A percentile compares a stretch with the other conserved stretches of the same genome.
These are phyloP conservation scores for Acacia concinna DNA, from an alignment of 331 rosid species.

Conservation along the genomic window DNA sequence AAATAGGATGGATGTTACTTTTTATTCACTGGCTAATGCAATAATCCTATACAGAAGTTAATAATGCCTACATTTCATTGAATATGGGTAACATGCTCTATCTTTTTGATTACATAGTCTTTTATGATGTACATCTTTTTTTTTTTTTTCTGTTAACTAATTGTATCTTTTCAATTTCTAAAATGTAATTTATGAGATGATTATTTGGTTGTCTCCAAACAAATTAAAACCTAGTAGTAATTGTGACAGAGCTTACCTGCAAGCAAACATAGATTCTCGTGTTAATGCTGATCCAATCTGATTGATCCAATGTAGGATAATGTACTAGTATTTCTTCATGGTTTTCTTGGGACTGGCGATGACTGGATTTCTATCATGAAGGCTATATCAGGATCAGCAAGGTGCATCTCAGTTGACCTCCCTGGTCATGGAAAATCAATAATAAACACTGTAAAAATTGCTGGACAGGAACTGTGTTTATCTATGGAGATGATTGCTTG, in stretches of 20 bases:
- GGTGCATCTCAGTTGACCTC: constrained; percentile 89
- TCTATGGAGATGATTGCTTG: constrained; percentile 66
- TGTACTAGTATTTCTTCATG: constrained; percentile 78
- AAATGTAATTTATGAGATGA: not conserved
- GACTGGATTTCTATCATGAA: constrained; percentile 90
- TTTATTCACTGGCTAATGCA: not conserved
- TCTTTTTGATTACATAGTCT: not conserved
- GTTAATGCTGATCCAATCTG: constrained; percentile 35
- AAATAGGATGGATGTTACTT: not conserved
- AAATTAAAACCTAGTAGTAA: not conserved
- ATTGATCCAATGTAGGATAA: constrained; percentile 65
- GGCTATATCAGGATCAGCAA: constrained; percentile 69
- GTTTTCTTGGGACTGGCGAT: constrained; percentile 91
- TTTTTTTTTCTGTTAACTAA: not conserved
- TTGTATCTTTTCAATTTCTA: not conserved
- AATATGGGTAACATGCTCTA: constrained; percentile 18
- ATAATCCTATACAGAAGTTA: not conserved
- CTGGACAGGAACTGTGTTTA: constrained; percentile 40
- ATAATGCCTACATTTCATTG: not conserved
- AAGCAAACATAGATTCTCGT: constrained; percentile 14
- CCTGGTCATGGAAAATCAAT: constrained; percentile 87
- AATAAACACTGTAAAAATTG: constrained; percentile 36
- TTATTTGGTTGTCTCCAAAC: not conserved
- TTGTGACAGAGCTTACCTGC: not conserved
- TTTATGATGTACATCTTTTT: not conserved